These are phyloP conservation scores for Rostrohypoxylon terebratum DNA, from an alignment of 495 filamentous ascomycete genomes.

Conservation along the genomic window DNA sequence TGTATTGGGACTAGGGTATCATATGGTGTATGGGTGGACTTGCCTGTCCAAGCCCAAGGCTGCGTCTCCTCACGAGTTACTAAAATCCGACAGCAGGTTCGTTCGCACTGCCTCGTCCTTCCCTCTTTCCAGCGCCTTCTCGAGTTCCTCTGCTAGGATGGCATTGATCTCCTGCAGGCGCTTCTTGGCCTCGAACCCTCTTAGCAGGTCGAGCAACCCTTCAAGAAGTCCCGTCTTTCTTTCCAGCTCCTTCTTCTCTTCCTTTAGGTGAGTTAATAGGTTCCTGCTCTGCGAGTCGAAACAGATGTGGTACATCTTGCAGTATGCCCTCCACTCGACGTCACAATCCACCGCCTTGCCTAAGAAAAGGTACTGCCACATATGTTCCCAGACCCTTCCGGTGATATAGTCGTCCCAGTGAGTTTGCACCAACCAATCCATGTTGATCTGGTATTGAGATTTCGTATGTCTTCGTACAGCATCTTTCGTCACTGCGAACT, in stretches of 20 bases:
- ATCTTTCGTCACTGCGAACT: conserved; percentile 72
- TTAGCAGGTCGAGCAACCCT: conserved; percentile 23
- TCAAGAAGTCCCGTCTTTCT: conserved; percentile 22
- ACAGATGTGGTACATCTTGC: conserved; percentile 52
- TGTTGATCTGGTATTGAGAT: conserved; percentile 70
- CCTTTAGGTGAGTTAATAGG: conserved; percentile 29
- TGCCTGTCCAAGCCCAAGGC: conserved; percentile 9
- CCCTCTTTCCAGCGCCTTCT: conserved; percentile 38
- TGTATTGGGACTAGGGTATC: conserved; percentile 42
- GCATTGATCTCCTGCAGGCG: conserved; percentile 43
- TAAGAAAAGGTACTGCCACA: conserved; percentile 79
- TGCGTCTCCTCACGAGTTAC: conserved; percentile 25
- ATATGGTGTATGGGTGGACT: conserved; percentile 21
- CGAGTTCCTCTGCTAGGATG: conserved; percentile 33
- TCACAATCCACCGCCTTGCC: conserved; percentile 69
- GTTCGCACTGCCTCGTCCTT: conserved; percentile 29
- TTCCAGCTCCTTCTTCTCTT: conserved; percentile 33
- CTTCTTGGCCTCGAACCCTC: conserved; percentile 21
- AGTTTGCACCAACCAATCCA: conserved; percentile 76
- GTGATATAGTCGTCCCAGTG: conserved; percentile 72
- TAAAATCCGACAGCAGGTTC: conserved; percentile 40
- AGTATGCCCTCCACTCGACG: conserved; percentile 58
- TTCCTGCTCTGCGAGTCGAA: conserved; percentile 41
- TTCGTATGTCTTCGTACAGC: conserved; percentile 68
- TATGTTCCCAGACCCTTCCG: conserved; percentile 80